Evolutionary conservation across 2,329 filamentous ascomycete species (phyloP), one percentile per base, ranked within the genome.

Genomic region (Magnaporthiopsis rhizophila): DNA sequence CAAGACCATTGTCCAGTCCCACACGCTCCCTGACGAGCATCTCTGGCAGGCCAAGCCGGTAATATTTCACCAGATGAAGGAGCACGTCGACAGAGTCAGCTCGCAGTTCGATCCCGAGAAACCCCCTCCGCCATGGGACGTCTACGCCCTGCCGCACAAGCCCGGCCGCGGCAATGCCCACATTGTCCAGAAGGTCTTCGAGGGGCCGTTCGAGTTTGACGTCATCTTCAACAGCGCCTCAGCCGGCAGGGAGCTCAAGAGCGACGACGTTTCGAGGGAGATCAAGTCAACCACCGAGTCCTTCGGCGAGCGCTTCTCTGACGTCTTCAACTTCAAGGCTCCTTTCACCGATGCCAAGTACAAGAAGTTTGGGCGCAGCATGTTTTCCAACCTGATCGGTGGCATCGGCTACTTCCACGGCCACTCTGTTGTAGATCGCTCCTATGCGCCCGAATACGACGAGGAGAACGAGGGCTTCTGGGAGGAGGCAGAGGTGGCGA

Each of bases 321-420:
- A 86, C 26, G 81, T 91, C 38, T 89, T 95, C 72, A 81, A 86
- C 63, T 87, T 92, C 0, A 83, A 92, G 71, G 79, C 87, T 0
- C 94, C 95, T 0, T 99, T 95, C 75, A 79, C 85, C 24, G 82
- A 84, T 3, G 82, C 86, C 3, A 86, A 91, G 71, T 95, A 96
- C 73, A 81, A 86, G 61, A 83, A 82, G 65, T 97, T 98, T 74
- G 91, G 89, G 67, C 90, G 91, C 74, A 93, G 89, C 68, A 89
- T 99, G 81, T 90, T 99, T 69, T 97, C 94, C 1, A 99, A 98
- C 74, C 80, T 99, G 45, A 83, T 97, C 50, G 95, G 95, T 64
- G 95, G 95, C 60, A 91, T 98, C 70, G 95, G 95, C 11, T 98
- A 96, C 77, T 99, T 99, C 79, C 85, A 96, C 71, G 95, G 95